These are phyloP conservation scores for Zoysia japonica DNA, from an alignment of 176 grass and related monocot species.

Conservation along the genomic window DNA sequence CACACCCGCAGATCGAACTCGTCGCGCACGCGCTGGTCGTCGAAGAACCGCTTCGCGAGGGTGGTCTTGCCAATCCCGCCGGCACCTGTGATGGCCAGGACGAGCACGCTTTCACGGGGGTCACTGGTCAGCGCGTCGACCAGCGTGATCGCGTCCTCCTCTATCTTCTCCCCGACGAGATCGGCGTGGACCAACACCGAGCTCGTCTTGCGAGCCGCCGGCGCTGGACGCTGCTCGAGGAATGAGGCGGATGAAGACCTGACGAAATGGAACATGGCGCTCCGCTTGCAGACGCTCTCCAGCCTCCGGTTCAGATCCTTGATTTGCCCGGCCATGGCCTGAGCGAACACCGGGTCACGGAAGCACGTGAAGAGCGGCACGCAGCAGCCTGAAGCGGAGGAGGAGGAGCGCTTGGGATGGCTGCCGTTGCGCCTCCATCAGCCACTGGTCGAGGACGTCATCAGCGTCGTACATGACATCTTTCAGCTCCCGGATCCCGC, in stretches of 20 bases:
- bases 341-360: not conserved
- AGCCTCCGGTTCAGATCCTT: constrained; percentile 26
- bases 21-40: constrained; percentile 5
- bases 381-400: not conserved
- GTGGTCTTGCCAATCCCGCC: constrained; percentile 50
- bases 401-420: not conserved
- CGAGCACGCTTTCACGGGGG: not conserved
- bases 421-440: constrained; percentile 28
- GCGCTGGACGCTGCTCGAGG: not conserved
- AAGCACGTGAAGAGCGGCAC: constrained; percentile 9
- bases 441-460: constrained; percentile 40
- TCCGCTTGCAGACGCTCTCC: constrained; percentile 2
- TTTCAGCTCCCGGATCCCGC: constrained; percentile 45
- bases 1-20: constrained; percentile 17
- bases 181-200: constrained; percentile 16
- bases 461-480: constrained; percentile 50
- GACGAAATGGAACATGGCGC: constrained; percentile 20
- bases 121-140: not conserved
- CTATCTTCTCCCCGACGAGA: constrained; percentile 6
- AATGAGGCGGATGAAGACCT: not conserved
- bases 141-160: constrained; percentile 1
- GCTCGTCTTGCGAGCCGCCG: not conserved
- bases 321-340: constrained; percentile 7
- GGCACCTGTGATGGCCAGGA: constrained; percentile 12
- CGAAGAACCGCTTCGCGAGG: constrained; percentile 25